phyloP scores from a whole-genome alignment of 2,329 filamentous ascomycete species.

The Neofusicoccum cordaticola region DNA sequence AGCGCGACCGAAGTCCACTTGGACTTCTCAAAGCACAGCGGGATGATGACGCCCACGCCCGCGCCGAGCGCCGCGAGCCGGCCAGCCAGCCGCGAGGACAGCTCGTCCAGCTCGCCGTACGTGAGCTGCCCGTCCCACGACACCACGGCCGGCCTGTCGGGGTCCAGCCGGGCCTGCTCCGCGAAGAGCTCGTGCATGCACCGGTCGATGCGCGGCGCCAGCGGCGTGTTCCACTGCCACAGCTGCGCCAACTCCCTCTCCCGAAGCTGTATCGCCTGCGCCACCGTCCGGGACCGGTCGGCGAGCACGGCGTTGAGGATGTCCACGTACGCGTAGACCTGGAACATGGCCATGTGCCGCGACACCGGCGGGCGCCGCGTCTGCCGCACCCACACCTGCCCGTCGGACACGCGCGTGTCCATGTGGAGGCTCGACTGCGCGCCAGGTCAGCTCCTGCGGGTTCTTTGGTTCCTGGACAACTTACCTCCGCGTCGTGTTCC shows the following conservation, averaged over 20 bases:
- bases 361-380: slow-evolving; percentile 39
- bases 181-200: slow-evolving; percentile 51
- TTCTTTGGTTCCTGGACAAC: too few relatives aligned
- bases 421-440: too few relatives aligned
- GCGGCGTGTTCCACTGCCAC: slow-evolving; percentile 48
- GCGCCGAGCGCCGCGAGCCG: slow-evolving; percentile 30
- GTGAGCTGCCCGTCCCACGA: slow-evolving; percentile 33
- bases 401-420: slow-evolving; percentile 21
- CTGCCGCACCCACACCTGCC: slow-evolving; percentile 36
- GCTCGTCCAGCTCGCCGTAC: slow-evolving; percentile 29
- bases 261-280: slow-evolving; percentile 33
- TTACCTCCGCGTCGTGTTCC: too few relatives aligned
- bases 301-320: slow-evolving; percentile 38
- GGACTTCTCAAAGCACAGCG: slow-evolving; percentile 40
- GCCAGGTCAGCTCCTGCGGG: too few relatives aligned
- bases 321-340: slow-evolving; percentile 43
- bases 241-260: slow-evolving; percentile 43
- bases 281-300: slow-evolving; percentile 29
- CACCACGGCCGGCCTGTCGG: slow-evolving; percentile 35
- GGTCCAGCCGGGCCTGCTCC: slow-evolving; percentile 34
- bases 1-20: slow-evolving; percentile 35
- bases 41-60: slow-evolving; percentile 31
- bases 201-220: slow-evolving; percentile 43
- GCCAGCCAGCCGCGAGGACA: slow-evolving; percentile 29
- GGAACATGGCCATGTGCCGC: slow-evolving; percentile 42